Base-by-base conservation (phyloP, 352 stramenopile genomes). In the Phytophthora melonis region DNA sequence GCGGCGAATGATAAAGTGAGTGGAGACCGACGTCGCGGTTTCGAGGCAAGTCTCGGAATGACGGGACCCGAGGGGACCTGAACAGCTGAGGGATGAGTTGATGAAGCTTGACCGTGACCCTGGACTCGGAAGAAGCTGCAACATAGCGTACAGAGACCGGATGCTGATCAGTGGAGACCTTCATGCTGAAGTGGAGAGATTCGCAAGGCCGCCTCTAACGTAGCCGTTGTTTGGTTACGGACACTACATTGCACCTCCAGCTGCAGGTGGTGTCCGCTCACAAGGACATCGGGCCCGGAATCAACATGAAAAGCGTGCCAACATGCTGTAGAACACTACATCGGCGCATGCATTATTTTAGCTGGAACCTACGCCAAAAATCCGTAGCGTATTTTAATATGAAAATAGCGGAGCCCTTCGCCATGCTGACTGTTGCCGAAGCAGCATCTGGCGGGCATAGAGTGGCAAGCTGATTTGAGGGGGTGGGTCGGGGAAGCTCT, bases 81-180 rank as follows among this genome's bases (percentile, higher is more conserved):
- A 70, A 74, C 67, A 74, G 67, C 60, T 70, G 67, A 74, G 41
- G 30, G 47, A 66, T 72, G 56, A 59, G 63, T 39, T 72, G 68
- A 75, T 53, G 68, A 53, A 67, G 47, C 23, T 62, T 47, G 36
- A 43, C 36, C 36, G 9, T 43, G 41, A 49, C 23, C 13, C 41
- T 49, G 41, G 56, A 60, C 57, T 67, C 65, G 65, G 58, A 43
- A 57, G 65, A 63, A 58, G 43, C 49, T 55, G 57, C 23, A 64
- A 54, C 23, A 25, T 41, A 23, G 58, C 39, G 54, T 57, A 34
- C 56, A 32, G 34, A 62, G 56, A 62, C 30, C 41, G 55, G 58
- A 25, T 72, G 62, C 41, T 55, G 8, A 39, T 59, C 56, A 65
- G 55, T 18, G 50, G 21, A 57, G 50, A 57, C 50, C 19, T n/a